Evolutionary conservation across 371 early-diverging fungal genomes (phyloP).

Genomic region (Nematocida homosporus): DNA sequence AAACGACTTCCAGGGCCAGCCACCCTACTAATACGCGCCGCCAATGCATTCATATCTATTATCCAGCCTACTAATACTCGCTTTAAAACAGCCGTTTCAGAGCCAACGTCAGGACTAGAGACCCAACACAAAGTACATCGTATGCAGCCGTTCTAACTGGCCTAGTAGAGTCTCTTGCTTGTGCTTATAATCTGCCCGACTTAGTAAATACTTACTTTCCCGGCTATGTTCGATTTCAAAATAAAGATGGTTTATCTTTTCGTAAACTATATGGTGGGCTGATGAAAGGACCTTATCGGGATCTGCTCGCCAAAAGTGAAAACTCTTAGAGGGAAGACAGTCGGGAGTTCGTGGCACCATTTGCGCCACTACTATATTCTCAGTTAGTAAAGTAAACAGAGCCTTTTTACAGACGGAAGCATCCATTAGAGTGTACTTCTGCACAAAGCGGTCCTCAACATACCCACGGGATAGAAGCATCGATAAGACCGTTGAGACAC

Average conservation of each 20-base stretch:
- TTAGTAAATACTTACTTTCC: constrained; percentile 8
- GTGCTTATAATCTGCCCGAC: constrained; percentile 12
- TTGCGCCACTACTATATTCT: constrained; percentile 15
- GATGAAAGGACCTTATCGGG: background rate
- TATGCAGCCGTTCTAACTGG: constrained; percentile 23
- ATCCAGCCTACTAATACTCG: constrained; percentile 16
- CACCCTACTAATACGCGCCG: background rate
- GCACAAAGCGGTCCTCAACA: constrained; percentile 47
- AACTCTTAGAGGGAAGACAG: constrained; percentile 38
- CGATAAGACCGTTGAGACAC: constrained; percentile 7
- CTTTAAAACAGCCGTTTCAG: constrained; percentile 33
- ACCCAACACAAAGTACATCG: constrained; percentile 27
- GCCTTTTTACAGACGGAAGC: constrained; percentile 24
- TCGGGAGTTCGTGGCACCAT: constrained; percentile 50
- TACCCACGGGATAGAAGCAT: constrained; percentile 27
- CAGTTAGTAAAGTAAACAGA: constrained; percentile 36
- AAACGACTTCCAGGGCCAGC: background rate
- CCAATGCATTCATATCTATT: constrained; percentile 12
- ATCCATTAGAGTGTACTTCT: constrained; percentile 40
- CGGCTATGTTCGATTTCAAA: background rate
- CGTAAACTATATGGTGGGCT: background rate
- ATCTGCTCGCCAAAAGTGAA: constrained; percentile 43
- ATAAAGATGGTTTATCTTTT: constrained; percentile 4
- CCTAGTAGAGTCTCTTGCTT: constrained; percentile 16
- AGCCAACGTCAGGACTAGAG: constrained; percentile 7